Base-by-base conservation (phyloP, 2,329 filamentous ascomycete genomes). In the Aspergillus carbonarius region DNA sequence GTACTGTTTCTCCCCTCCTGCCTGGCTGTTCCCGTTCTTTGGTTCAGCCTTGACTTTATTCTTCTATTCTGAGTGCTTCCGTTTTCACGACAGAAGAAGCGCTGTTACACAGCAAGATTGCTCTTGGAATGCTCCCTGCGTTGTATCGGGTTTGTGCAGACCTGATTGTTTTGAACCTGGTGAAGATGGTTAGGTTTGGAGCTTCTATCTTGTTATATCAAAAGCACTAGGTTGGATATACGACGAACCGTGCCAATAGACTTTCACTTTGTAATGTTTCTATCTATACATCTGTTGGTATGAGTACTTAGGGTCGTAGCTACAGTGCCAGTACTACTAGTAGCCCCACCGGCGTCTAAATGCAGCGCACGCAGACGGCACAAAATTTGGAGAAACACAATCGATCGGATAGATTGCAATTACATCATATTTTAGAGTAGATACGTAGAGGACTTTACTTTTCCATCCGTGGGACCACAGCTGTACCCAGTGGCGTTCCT, bases 1-100 rank as follows among this genome's bases (percentile, higher is more conserved):
- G 30, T 54, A 40, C 40, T 49, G 42, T n/a, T 46, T 54, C 52
- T 47, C 25, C 47, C 32, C 35, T 49, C 40, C 27, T 46, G 54
- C 13, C 30, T 23, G 23, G 48, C 48, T 50, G 48, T 37, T 37
- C 15, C 35, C 48, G 37, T 40, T 18, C 37, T 40, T 40, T 20
- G 37, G 18, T 37, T 35, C 48, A 57, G 32, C 18, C 23, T 23
- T 23, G 23, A 23, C 23, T 20, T 25, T 39, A 15, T 25, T 32
- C 30, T 50, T 39, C 13, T 30, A 32, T n/a, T 10, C 25, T 17
- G 15, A 6, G 3, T 5, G 23, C 23, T 23, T 23, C 23, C 3
- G 23, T 23, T 23, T 23, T 23, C 23, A 23, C 23, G 5, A 23
- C 23, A 18, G 18, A n/a, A 2, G 37, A 40, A 17, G 37, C n/a